These are phyloP conservation scores for Austroboletus niveus DNA, from an alignment of 1,284 basidiomycete species.

Conservation along the genomic window DNA sequence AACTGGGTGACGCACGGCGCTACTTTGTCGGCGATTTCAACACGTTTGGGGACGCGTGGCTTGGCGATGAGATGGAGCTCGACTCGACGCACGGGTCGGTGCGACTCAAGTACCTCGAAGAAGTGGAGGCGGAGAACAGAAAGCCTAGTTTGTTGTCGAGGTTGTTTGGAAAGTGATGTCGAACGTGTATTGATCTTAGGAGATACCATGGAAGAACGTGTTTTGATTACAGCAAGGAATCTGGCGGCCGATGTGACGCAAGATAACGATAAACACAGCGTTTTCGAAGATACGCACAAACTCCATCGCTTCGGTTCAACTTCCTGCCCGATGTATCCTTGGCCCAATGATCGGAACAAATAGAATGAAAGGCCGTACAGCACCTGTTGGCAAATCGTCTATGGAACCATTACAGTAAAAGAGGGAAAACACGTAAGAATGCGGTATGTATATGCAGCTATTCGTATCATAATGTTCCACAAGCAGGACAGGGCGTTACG, in stretches of 20 bases:
- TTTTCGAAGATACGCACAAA: too few species aligned
- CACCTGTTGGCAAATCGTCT: not conserved
- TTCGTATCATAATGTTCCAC: conserved; percentile 1
- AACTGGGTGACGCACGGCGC: conserved; percentile 7
- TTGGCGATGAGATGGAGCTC: conserved; percentile 20
- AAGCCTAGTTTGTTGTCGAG: conserved; percentile 15
- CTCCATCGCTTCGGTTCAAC: too few species aligned
- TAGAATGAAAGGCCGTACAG: too few species aligned
- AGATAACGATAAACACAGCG: too few species aligned
- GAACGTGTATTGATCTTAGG: too few species aligned
- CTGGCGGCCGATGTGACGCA: too few species aligned
- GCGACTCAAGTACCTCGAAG: conserved; percentile 22
- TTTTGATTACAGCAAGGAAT: too few species aligned
- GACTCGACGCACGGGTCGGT: conserved; percentile 17
- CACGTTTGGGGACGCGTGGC: conserved; percentile 12
- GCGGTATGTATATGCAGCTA: not conserved
- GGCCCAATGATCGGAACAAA: too few species aligned
- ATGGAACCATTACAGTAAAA: not conserved
- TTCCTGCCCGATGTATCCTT: too few species aligned
- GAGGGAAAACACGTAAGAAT: not conserved
- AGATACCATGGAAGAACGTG: too few species aligned
- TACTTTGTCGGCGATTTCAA: conserved; percentile 18
- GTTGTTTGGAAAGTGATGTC: conserved; percentile 19
- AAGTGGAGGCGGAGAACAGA: not conserved
- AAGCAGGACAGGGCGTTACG: conserved; percentile 14